Evolutionary conservation across 2,329 filamentous ascomycete genomes (phyloP).

Genomic region (Fusarium sp.): DNA sequence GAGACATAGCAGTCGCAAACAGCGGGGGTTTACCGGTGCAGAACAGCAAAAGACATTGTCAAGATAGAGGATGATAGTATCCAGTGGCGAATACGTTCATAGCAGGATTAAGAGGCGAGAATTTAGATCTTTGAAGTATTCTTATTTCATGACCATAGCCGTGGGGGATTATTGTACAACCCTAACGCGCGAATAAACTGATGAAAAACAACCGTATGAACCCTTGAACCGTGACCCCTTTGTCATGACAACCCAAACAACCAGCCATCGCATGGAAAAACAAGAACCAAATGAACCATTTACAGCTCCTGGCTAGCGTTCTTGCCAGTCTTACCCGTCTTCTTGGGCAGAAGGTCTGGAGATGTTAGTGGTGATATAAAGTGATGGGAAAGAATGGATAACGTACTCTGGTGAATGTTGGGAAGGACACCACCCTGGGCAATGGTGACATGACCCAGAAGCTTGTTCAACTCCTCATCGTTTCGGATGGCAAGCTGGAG

Average conservation of each 20-base stretch:
- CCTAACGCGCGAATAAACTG: conserved; percentile 61
- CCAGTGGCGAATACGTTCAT: not conserved
- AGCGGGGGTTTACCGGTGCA: not conserved
- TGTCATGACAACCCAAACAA: conserved; percentile 82
- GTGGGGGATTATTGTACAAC: conserved; percentile 78
- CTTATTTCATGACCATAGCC: conserved; percentile 72
- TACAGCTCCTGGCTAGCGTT: conserved; percentile 94
- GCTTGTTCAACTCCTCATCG: conserved; percentile 99
- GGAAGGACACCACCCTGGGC: conserved; percentile 96
- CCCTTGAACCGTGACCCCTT: conserved; percentile 80
- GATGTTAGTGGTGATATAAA: conserved; percentile 48
- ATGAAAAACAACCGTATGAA: conserved; percentile 67
- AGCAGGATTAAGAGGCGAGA: not conserved
- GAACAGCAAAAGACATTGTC: too few relatives aligned
- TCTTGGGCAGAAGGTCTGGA: conserved; percentile 96
- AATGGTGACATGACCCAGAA: conserved; percentile 94
- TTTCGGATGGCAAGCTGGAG: conserved; percentile 99
- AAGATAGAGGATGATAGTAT: too few relatives aligned
- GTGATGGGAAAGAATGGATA: not conserved
- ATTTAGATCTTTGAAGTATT: conserved; percentile 56
- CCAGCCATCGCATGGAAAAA: conserved; percentile 65
- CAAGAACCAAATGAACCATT: conserved; percentile 58
- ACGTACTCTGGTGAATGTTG: conserved; percentile 96
- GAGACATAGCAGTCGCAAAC: too few relatives aligned
- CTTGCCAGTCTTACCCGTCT: conserved; percentile 96